Base-by-base conservation (phyloP, 2,329 filamentous ascomycete genomes). In the Paraphoma sp. region DNA sequence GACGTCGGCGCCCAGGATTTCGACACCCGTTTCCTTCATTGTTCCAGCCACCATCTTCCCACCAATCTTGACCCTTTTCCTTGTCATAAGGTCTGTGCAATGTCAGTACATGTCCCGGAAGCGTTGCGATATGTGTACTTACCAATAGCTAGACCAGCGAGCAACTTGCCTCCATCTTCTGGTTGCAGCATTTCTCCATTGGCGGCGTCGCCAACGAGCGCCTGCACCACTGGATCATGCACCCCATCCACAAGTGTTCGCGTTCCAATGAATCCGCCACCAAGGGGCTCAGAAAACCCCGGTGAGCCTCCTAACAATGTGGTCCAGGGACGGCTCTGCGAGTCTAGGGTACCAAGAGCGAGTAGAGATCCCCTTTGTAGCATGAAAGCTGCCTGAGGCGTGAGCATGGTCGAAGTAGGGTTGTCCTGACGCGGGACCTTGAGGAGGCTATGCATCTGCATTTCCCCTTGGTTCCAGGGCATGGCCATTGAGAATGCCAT, bases 301-400 rank as follows among this genome's bases (percentile, higher is more conserved):
- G 83, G 76, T 55, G 88, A 80, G 14, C 92, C 92, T n/a, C 91
- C 91, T 86, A 89, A 90, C 7, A 96, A 60, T 0, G 89, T 89
- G 14, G 89, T 89, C 92, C 92, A 96, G 1, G 90, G 91, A 17
- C 85, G 79, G 2, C 84, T 83, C 17, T 86, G 68, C 2, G 78
- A 74, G 68, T 95, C 91, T 1, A 93, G 76, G 0, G 90, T 86
- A 1, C 92, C 92, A 16, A 96, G 77, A 0, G 90, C 91, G 12
- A 95, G 80, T 7, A 95, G 80, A 0, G 90, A 87, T 0, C 86
- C 87, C 14, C 78, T 77, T 48, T 83, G 80, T 3, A 93, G 81
- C 59, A 90, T 83, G 59, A 82, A 79, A 1, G 81, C 85, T 18
- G 89, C 88, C 14, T 85, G 81, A 5, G 82, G 80, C 0, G 86